Evolutionary conservation across 2,329 filamentous ascomycete species (phyloP).

Genomic region (Pseudogymnoascus sp.): DNA sequence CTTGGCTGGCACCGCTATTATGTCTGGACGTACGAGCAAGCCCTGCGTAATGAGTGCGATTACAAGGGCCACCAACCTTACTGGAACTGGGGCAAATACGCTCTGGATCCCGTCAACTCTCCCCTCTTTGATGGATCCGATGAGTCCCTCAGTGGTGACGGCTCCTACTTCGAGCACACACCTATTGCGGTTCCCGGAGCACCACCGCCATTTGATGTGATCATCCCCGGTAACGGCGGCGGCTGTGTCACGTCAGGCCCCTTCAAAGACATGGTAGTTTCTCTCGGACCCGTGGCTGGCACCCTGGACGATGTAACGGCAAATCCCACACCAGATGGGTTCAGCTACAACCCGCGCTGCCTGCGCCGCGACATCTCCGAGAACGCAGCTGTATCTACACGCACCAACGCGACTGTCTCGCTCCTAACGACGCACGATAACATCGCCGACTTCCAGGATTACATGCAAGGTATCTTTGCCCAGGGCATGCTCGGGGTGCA

Average conservation of each 20-base stretch:
- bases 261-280: slow-evolving; percentile 36
- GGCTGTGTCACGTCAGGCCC: slow-evolving; percentile 45
- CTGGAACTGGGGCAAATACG: slow-evolving; percentile 42
- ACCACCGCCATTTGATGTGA: slow-evolving; percentile 19
- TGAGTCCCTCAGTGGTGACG: slow-evolving; percentile 44
- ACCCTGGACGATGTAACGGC: slow-evolving; percentile 29
- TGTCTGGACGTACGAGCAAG: slow-evolving; percentile 35
- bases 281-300: slow-evolving; percentile 41
- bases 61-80: slow-evolving; percentile 37
- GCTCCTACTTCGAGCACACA: slow-evolving; percentile 28
- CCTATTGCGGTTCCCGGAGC: slow-evolving; percentile 21
- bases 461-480: slow-evolving; percentile 37
- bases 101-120: slow-evolving; percentile 38
- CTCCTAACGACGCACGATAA: slow-evolving; percentile 33
- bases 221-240: slow-evolving; percentile 45
- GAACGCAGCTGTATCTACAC: slow-evolving; percentile 31
- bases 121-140: slow-evolving; percentile 49
- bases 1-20: slow-evolving; percentile 40
- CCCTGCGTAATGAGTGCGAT: slow-evolving; percentile 36
- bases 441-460: slow-evolving; percentile 38
- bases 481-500: slow-evolving; percentile 32
- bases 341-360: slow-evolving; percentile 36
- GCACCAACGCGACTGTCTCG: slow-evolving; percentile 30
- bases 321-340: slow-evolving; percentile 24
- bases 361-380: slow-evolving; percentile 34